phyloP scores from a whole-genome alignment of 2,329 filamentous ascomycete species.

The Cladosporium sp. region DNA sequence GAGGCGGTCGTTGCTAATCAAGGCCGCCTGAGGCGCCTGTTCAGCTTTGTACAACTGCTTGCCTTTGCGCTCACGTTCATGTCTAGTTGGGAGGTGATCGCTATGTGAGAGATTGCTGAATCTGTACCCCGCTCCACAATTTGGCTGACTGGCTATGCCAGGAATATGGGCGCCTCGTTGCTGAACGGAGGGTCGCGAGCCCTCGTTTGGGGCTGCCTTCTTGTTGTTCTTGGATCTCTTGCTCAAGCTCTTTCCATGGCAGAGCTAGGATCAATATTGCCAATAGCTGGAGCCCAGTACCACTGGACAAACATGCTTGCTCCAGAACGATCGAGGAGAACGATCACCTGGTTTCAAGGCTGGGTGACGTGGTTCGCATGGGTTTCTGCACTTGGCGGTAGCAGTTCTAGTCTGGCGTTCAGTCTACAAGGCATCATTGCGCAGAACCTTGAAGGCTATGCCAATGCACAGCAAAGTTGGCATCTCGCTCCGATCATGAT shows the following conservation, averaged over 20 bases:
- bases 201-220: conserved; percentile 13
- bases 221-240: conserved; percentile 1
- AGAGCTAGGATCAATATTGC: conserved; percentile 30
- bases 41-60: conserved; percentile 27
- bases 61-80: conserved; percentile 30
- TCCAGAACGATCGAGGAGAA: conserved; percentile 13
- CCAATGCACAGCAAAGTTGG: conserved; percentile 29
- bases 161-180: conserved; percentile 15
- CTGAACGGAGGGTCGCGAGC: conserved; percentile 14
- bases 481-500: conserved; percentile 36
- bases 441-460: conserved; percentile 28
- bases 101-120: conserved; percentile 6
- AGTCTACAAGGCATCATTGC: conserved; percentile 22
- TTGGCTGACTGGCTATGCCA: neutral
- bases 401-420: conserved; percentile 28
- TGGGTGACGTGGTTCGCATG: conserved; percentile 42
- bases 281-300: conserved; percentile 19
- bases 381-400: conserved; percentile 32
- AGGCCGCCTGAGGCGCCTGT: conserved; percentile 21
- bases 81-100: conserved; percentile 27
- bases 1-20: neutral
- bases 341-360: conserved; percentile 24
- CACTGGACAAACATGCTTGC: conserved; percentile 19
- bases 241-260: conserved; percentile 17
- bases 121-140: neutral